Evolutionary conservation across 2,329 filamentous ascomycete species (phyloP).

Genomic region (Trichoderma brevicompactum): DNA sequence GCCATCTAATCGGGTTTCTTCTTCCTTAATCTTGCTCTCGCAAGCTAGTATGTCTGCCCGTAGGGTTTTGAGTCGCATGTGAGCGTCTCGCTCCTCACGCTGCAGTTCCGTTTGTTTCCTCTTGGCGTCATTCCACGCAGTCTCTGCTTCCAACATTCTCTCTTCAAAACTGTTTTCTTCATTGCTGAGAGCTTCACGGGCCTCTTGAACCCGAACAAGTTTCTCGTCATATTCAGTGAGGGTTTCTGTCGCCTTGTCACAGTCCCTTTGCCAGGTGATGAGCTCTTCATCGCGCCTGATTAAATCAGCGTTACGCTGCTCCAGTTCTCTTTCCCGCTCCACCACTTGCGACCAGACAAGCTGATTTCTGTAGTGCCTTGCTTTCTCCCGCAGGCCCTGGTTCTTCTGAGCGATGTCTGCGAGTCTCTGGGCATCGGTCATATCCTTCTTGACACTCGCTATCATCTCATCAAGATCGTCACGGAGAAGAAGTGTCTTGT

Average conservation of each 20-base stretch:
- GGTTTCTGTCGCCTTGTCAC: conserved; percentile 52
- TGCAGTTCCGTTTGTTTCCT: conserved; percentile 59
- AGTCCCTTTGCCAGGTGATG: conserved; percentile 36
- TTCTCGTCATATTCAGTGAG: conserved; percentile 54
- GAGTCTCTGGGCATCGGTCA: conserved; percentile 65
- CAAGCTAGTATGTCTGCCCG: conserved; percentile 52
- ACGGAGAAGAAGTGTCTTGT: conserved; percentile 58
- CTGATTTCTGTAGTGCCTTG: conserved; percentile 65
- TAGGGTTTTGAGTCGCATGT: conserved; percentile 59
- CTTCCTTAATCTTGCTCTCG: conserved; percentile 55
- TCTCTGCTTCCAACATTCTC: conserved; percentile 50
- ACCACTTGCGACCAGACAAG: conserved; percentile 87
- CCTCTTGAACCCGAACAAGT: conserved; percentile 45
- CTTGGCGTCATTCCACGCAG: conserved; percentile 57
- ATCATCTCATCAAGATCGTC: conserved; percentile 45
- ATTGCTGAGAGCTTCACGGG: conserved; percentile 49
- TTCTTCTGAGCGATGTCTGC: conserved; percentile 69
- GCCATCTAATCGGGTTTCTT: conserved; percentile 65
- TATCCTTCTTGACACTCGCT: conserved; percentile 45
- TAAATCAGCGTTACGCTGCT: conserved; percentile 41
- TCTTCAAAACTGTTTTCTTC: conserved; percentile 55
- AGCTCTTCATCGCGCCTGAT: conserved; percentile 36
- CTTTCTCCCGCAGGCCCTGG: conserved; percentile 64
- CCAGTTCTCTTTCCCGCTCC: conserved; percentile 66
- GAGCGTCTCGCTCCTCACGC: conserved; percentile 68